These are phyloP conservation scores for Schoenoplectus tabernaemontani DNA, from an alignment of 202 grass and related monocot species.

Conservation along the genomic window DNA sequence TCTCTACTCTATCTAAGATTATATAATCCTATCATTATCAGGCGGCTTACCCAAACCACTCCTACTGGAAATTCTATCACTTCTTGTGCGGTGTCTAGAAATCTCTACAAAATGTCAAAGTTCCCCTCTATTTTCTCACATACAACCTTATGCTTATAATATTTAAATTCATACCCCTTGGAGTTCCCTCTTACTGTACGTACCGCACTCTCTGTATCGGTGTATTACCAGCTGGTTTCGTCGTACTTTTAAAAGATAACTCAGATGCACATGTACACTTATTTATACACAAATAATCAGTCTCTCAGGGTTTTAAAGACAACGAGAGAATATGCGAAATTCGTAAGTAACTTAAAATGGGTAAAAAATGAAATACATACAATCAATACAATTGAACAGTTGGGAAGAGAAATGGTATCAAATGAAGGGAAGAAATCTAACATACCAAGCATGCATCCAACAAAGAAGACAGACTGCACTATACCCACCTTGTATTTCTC, in stretches of 20 bases:
- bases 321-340: not conserved
- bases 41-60: not conserved
- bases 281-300: not conserved
- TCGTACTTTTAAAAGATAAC: not conserved
- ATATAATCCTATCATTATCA: not conserved
- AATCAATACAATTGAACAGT: not conserved
- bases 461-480: constrained; percentile 72
- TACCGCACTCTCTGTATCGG: not conserved
- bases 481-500: constrained; percentile 82
- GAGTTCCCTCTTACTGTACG: not conserved
- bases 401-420: not conserved
- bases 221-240: too few relatives aligned
- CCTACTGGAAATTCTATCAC: not conserved
- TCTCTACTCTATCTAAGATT: not conserved
- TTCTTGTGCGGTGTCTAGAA: not conserved
- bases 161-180: not conserved
- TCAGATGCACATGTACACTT: not conserved
- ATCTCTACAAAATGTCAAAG: not conserved
- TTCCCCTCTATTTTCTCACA: not conserved
- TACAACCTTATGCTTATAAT: not conserved
- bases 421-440: not conserved
- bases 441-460: constrained; percentile 75
- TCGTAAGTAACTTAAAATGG: not conserved
- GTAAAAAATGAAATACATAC: not conserved
- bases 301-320: not conserved